Evolutionary conservation across 352 stramenopile genomes (phyloP).

Genomic region (Blastocystis sp.): DNA sequence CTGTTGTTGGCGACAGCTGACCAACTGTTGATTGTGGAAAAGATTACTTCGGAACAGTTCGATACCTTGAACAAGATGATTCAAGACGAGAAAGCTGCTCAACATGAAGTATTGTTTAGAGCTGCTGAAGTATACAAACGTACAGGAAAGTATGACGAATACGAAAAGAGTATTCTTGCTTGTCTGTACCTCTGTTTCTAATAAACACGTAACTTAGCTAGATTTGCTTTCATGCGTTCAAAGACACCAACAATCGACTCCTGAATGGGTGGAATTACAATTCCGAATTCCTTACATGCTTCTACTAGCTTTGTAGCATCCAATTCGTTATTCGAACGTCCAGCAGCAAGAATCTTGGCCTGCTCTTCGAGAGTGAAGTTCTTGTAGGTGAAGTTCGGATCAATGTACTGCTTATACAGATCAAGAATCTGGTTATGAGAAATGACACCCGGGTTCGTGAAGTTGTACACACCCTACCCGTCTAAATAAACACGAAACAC

Average conservation of each 20-base stretch:
- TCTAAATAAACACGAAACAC: neutral
- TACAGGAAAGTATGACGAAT: constrained; percentile 45
- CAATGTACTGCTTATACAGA: constrained; percentile 82
- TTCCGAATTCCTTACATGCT: constrained; percentile 69
- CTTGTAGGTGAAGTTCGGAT: constrained; percentile 76
- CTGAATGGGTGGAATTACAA: constrained; percentile 74
- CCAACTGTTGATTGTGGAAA: neutral
- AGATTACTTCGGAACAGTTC: neutral
- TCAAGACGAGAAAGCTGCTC: neutral
- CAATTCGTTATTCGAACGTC: constrained; percentile 80
- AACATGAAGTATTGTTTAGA: neutral
- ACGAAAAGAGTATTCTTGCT: neutral
- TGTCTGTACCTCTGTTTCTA: constrained; percentile 66
- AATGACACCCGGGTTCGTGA: constrained; percentile 83
- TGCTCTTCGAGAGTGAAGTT: constrained; percentile 84
- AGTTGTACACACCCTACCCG: constrained; percentile 76
- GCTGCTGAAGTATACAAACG: constrained; percentile 34
- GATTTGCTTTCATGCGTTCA: constrained; percentile 75
- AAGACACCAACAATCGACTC: constrained; percentile 74
- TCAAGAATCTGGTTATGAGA: constrained; percentile 82
- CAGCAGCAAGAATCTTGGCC: constrained; percentile 76
- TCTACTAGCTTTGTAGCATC: constrained; percentile 75
- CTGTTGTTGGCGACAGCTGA: neutral
- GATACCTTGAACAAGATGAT: neutral
- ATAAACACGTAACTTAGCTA: constrained; percentile 23